Conservation (phyloP, 2,329 filamentous ascomycete species). For the Calycina herbarum region DNA sequence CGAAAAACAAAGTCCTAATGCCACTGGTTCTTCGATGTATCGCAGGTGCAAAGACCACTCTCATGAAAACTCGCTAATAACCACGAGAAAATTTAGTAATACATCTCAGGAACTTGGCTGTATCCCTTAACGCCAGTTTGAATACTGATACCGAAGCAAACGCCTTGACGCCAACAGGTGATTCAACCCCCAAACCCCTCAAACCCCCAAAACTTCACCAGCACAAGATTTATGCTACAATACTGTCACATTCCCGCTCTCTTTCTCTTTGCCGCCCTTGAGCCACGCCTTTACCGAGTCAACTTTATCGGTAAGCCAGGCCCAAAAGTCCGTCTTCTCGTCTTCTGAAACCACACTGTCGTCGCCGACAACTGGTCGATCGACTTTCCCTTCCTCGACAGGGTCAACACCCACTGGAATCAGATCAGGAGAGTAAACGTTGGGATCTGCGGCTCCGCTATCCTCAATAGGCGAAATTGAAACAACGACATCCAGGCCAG, state of each 20-base stretch:
- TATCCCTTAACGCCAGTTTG: neutral
- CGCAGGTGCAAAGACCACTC: neutral
- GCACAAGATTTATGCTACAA: slow-evolving; percentile 3
- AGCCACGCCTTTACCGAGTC: slow-evolving; percentile 40
- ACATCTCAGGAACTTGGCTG: neutral
- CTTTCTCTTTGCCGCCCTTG: slow-evolving; percentile 4
- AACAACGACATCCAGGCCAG: slow-evolving; percentile 25
- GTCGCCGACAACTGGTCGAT: slow-evolving; percentile 29
- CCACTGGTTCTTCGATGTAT: neutral
- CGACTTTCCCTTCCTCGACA: slow-evolving; percentile 24
- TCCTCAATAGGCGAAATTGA: slow-evolving; percentile 36
- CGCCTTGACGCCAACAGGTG: slow-evolving; percentile 1
- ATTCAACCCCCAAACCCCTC: neutral
- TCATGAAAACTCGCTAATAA: neutral
- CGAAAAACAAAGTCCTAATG: neutral
- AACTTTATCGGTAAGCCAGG: slow-evolving; percentile 53
- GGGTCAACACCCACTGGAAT: slow-evolving; percentile 32
- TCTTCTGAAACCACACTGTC: slow-evolving; percentile 29
- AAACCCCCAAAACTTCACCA: neutral
- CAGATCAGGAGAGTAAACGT: slow-evolving; percentile 28
- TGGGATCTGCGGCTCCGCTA: slow-evolving; percentile 31
- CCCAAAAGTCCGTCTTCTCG: slow-evolving; percentile 46
- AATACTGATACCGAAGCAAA: neutral
- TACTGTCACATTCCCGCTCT: neutral
- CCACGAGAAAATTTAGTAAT: neutral